phyloP scores from a whole-genome alignment of 495 filamentous ascomycete genomes.

The Daldinia childiae region DNA sequence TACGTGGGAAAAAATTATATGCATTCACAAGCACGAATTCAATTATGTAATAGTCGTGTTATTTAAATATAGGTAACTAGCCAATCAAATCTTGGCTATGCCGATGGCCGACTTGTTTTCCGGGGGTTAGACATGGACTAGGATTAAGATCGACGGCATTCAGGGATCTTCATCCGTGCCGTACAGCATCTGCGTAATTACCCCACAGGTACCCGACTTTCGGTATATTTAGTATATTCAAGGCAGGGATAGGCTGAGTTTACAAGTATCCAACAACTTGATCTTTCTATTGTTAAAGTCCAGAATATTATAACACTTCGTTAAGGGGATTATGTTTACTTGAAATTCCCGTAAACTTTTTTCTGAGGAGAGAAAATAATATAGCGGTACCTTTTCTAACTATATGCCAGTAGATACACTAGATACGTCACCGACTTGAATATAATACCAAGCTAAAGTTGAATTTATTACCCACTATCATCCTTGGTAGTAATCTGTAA shows the following conservation, averaged over 20 bases:
- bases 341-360: background rate
- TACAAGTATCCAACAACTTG: background rate
- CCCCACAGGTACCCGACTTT: background rate
- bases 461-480: background rate
- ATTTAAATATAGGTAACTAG: background rate
- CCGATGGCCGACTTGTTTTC: background rate
- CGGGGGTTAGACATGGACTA: background rate
- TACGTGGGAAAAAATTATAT: background rate
- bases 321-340: background rate
- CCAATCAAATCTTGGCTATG: background rate
- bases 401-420: background rate
- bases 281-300: background rate
- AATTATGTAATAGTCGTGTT: background rate
- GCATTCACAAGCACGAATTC: background rate
- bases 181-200: background rate
- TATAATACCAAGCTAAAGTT: background rate
- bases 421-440: background rate
- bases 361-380: background rate
- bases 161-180: background rate
- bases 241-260: background rate
- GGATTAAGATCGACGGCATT: slow-evolving; percentile 1
- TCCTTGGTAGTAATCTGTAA: background rate
- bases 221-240: background rate
- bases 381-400: background rate
- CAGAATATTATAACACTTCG: background rate